These are phyloP conservation scores for Fistulifera pelliculosa DNA, from an alignment of 108 stramenopile species.

Conservation along the genomic window DNA sequence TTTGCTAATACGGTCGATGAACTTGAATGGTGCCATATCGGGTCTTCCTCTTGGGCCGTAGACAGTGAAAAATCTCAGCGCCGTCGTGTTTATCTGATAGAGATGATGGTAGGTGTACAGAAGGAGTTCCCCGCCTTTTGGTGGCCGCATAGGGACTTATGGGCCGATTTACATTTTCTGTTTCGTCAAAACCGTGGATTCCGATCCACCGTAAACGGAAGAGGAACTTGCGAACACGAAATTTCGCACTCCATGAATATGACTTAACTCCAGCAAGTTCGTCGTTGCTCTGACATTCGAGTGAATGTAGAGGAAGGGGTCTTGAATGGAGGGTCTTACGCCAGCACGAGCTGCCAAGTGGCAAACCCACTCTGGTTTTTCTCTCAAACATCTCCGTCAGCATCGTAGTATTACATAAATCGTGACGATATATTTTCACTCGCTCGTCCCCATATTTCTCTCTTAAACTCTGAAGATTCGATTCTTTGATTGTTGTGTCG, in stretches of 20 bases:
- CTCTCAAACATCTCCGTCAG: constrained; percentile 60
- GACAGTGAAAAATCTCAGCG: constrained; percentile 98
- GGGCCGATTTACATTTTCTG: constrained; percentile 75
- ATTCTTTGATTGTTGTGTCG: constrained; percentile 79
- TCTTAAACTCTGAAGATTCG: constrained; percentile 34
- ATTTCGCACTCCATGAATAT: constrained; percentile 54
- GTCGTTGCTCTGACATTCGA: constrained; percentile 85
- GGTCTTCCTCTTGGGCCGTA: constrained; percentile 89
- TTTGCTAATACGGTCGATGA: constrained; percentile 50
- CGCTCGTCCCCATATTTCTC: neutral
- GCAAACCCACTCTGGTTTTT: constrained; percentile 64
- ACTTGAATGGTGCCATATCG: constrained; percentile 88
- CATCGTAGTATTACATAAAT: constrained; percentile 83
- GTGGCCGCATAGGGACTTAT: constrained; percentile 85
- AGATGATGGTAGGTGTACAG: constrained; percentile 89
- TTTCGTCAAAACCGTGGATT: constrained; percentile 85
- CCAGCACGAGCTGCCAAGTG: constrained; percentile 90
- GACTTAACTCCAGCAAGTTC: constrained; percentile 58
- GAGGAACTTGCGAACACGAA: constrained; percentile 87
- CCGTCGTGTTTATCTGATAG: constrained; percentile 85
- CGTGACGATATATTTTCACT: constrained; percentile 65
- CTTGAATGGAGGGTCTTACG: constrained; percentile 87
- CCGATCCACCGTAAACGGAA: constrained; percentile 95
- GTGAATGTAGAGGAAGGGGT: constrained; percentile 91
- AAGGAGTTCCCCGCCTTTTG: constrained; percentile 86